These are phyloP conservation scores for Hippophae rhamnoides DNA, from an alignment of 306 rosid species.

Conservation along the genomic window DNA sequence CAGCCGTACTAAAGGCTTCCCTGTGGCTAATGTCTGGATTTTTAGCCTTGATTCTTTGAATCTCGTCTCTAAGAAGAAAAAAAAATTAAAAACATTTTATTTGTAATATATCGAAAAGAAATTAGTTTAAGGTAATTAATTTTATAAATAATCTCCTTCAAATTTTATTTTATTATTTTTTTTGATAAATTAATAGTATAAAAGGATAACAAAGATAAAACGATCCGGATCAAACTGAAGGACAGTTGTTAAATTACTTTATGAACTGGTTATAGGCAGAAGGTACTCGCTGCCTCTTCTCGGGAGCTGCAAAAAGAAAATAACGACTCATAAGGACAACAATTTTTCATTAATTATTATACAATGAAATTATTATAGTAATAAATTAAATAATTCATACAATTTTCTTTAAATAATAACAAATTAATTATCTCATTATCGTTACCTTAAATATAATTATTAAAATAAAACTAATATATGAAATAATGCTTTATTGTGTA, in stretches of 20 bases:
- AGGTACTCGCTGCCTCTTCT: slow-evolving; percentile 99
- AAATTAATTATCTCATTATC: too few species aligned
- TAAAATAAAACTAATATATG: neutral
- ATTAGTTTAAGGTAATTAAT: too few species aligned
- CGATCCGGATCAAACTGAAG: slow-evolving; percentile 8
- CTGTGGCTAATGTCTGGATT: slow-evolving; percentile 96
- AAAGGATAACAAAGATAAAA: neutral
- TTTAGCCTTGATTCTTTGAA: slow-evolving; percentile 97
- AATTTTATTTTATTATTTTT: too few species aligned
- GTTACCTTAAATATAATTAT: neutral
- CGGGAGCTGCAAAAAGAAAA: slow-evolving; percentile 89
- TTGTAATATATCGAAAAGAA: neutral
- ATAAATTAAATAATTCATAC: too few species aligned
- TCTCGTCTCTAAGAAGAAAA: slow-evolving; percentile 68
- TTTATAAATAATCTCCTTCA: too few species aligned
- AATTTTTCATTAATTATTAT: neutral
- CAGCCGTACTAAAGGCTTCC: slow-evolving; percentile 97
- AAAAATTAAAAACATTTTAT: neutral
- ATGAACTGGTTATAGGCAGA: slow-evolving; percentile 99
- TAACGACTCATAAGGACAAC: slow-evolving; percentile 29
- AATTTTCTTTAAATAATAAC: too few species aligned
- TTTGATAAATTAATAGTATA: neutral
- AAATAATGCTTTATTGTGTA: neutral
- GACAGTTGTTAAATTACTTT: slow-evolving; percentile 43
- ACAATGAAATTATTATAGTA: too few species aligned